phyloP scores from a whole-genome alignment of 2,329 filamentous ascomycete genomes.

The Calonectria crousiana region DNA sequence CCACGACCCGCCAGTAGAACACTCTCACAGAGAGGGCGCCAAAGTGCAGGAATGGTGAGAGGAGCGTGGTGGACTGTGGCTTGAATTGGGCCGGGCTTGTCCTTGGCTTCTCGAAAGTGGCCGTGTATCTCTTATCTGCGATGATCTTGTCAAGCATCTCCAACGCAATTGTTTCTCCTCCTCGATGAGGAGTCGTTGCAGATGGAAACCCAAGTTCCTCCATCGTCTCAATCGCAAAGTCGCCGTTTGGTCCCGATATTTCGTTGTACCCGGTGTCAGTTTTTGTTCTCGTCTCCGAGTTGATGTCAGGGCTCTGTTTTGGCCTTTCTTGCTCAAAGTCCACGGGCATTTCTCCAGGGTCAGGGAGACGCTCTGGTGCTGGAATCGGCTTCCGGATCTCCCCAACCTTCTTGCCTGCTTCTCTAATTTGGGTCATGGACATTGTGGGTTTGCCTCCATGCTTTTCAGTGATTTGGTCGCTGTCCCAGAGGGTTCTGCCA shows the following conservation, averaged over 20 bases:
- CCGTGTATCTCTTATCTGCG: constrained; percentile 73
- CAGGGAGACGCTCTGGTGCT: constrained; percentile 69
- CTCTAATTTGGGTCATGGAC: constrained; percentile 76
- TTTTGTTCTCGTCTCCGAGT: constrained; percentile 64
- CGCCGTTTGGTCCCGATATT: constrained; percentile 74
- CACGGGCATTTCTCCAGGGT: constrained; percentile 73
- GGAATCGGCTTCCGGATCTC: constrained; percentile 71
- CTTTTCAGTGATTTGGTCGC: constrained; percentile 74
- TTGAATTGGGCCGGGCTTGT: constrained; percentile 81
- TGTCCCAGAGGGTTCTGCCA: constrained; percentile 80
- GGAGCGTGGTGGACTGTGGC: constrained; percentile 78
- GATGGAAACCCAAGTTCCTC: constrained; percentile 76
- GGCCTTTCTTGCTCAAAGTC: constrained; percentile 69
- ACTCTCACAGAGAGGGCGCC: constrained; percentile 77
- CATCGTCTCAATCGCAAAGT: constrained; percentile 79
- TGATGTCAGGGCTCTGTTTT: constrained; percentile 68
- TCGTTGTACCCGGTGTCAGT: constrained; percentile 69
- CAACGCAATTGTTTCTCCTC: constrained; percentile 77
- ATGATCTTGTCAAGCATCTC: constrained; percentile 69
- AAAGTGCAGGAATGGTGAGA: constrained; percentile 82
- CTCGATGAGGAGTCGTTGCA: constrained; percentile 75
- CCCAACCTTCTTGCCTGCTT: constrained; percentile 73
- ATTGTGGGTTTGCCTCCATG: constrained; percentile 80
- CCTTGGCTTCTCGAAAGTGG: constrained; percentile 81
- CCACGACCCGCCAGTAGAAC: constrained; percentile 79